phyloP scores from a whole-genome alignment of 1,139 yeast genomes.

The Taphrina wiesneri region DNA sequence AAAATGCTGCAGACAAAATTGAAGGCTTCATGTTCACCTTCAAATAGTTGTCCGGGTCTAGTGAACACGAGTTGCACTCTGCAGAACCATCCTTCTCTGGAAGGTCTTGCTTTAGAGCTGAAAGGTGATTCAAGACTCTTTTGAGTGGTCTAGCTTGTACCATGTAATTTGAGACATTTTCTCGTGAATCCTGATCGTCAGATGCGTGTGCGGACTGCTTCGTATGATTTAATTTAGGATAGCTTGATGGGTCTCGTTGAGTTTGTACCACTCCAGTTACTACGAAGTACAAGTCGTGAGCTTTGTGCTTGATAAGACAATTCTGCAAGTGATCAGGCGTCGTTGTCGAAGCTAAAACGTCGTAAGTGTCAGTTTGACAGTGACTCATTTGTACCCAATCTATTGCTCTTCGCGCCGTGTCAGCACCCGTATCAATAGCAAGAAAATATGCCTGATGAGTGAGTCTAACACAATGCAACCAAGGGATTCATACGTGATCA shows the following conservation, averaged over 20 bases:
- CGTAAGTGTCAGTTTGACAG: not conserved
- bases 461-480: not conserved
- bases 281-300: not conserved
- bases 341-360: not conserved
- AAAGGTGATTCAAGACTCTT: slow-evolving; percentile 6
- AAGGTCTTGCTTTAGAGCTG: not conserved
- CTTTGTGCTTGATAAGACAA: not conserved
- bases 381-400: slow-evolving; percentile 12
- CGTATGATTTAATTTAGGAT: not conserved
- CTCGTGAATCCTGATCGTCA: not conserved
- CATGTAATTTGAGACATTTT: not conserved
- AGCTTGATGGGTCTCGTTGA: not conserved
- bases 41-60: slow-evolving; percentile 8
- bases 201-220: not conserved
- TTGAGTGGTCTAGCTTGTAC: slow-evolving; percentile 4
- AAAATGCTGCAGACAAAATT: slow-evolving; percentile 5
- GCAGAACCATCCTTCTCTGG: not conserved
- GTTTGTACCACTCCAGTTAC: not conserved
- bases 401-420: not conserved
- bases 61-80: not conserved
- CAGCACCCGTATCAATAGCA: slow-evolving; percentile 5
- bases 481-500: not conserved
- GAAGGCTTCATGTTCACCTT: slow-evolving; percentile 18
- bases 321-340: not conserved
- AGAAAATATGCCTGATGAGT: slow-evolving; percentile 3